These are phyloP conservation scores for Cucurbitaria berberidis DNA, from an alignment of 2,329 filamentous ascomycete species.

Conservation along the genomic window DNA sequence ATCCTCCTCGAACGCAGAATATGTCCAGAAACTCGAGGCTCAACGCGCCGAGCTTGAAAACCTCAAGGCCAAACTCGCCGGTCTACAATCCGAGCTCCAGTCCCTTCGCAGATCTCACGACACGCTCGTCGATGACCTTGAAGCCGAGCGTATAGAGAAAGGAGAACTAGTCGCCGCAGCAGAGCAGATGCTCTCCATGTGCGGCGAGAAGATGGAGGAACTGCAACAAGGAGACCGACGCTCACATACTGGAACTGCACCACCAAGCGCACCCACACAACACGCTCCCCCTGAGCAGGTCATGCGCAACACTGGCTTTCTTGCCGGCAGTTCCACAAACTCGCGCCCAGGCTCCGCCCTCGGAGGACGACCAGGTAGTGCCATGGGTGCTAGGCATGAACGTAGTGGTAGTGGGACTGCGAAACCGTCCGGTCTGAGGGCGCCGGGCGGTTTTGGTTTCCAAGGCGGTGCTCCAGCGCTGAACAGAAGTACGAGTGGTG, in stretches of 20 bases:
- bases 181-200: slow-evolving; percentile 81
- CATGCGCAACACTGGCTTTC: slow-evolving; percentile 43
- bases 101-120: slow-evolving; percentile 74
- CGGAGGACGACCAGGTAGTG: slow-evolving; percentile 31
- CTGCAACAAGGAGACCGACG: slow-evolving; percentile 53
- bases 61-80: slow-evolving; percentile 75
- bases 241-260: slow-evolving; percentile 52
- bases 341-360: slow-evolving; percentile 38
- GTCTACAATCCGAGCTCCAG: slow-evolving; percentile 73
- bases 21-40: slow-evolving; percentile 62
- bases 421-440: slow-evolving; percentile 65
- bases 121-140: slow-evolving; percentile 68
- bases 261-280: slow-evolving; percentile 21
- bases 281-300: slow-evolving; percentile 23
- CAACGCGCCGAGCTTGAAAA: slow-evolving; percentile 71
- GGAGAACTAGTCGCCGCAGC: slow-evolving; percentile 80
- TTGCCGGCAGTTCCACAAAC: slow-evolving; percentile 30
- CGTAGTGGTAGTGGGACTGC: slow-evolving; percentile 29
- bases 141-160: slow-evolving; percentile 80
- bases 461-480: slow-evolving; percentile 37
- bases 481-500: slow-evolving; percentile 43
- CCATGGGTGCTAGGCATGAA: slow-evolving; percentile 27
- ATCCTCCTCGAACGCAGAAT: slow-evolving; percentile 40
- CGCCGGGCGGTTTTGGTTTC: slow-evolving; percentile 57
- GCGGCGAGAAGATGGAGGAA: slow-evolving; percentile 52